Base-by-base conservation (phyloP, 2,329 filamentous ascomycete genomes). In the Dendrostoma leiphaemia region DNA sequence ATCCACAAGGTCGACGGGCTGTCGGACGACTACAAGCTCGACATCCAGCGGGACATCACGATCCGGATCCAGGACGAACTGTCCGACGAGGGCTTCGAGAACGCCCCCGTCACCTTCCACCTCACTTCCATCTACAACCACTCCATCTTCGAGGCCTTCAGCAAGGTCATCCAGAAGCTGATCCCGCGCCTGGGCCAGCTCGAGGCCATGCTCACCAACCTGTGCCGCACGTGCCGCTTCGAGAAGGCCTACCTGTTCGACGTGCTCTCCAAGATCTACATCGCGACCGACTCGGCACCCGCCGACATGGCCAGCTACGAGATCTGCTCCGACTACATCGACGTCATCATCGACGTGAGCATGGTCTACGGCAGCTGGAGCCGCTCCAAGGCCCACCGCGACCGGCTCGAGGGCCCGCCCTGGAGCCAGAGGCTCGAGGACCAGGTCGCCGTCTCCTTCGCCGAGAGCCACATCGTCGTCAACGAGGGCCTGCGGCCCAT, bases 1-100 rank as follows among this genome's bases (percentile, higher is more conserved):
- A 96, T 99, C 64, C 94, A 99, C 80, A 99, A 99, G 71, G 93
- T 97, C 31, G 94, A 99, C 68, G 93, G 92, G n/a, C 80, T 99
- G 15, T 94, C 90, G 26, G 94, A 97, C 62, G 94, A 99, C 71
- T 97, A 94, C 77, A 92, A 94, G 67, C 85, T 92, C 55, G 94
- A 99, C 65, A 96, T 95, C 17, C 94, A 96, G 74, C 88, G 94
- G 56, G 94, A 99, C 71, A 96, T 99, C 60, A 92, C 92, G 49
- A 95, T 97, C 68, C 87, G 91, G 35, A 96, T 97, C 59, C 91
- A 96, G 65, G 94, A 99, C 68, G 94, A 99, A 69, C 83, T 99
- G 29, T 93, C 88, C 10, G 94, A 99, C 68, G 84, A 91, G 57
- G 93, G 92, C 12, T 90, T 96, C 67, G 93, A 96, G 67, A 96